Conservation (phyloP, 768 basidiomycete genomes). For the Collybia mongolica region DNA sequence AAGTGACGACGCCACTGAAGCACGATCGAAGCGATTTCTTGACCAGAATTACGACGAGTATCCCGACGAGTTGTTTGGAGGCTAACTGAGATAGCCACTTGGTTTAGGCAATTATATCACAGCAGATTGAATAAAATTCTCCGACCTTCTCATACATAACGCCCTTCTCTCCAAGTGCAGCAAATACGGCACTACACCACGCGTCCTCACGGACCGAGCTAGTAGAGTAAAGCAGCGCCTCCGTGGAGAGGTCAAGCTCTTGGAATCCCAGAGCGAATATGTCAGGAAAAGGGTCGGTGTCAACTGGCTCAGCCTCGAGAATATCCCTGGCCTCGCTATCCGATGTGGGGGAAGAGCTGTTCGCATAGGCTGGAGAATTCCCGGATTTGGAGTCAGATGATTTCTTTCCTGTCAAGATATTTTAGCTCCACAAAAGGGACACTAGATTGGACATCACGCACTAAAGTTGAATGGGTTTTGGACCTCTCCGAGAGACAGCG, state of each 20-base stretch:
- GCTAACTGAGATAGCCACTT: constrained; percentile 42
- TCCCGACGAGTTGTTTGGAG: constrained; percentile 82
- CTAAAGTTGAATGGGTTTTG: constrained; percentile 19
- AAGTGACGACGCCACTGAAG: constrained; percentile 52
- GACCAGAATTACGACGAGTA: constrained; percentile 70
- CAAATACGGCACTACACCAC: constrained; percentile 67
- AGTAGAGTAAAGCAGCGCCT: constrained; percentile 72
- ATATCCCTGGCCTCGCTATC: neutral
- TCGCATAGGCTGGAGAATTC: neutral
- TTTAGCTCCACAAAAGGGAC: neutral
- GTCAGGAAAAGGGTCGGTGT: constrained; percentile 51
- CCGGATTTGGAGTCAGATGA: no score
- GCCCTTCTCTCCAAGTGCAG: constrained; percentile 67
- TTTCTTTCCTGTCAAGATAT: neutral
- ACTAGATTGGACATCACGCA: neutral
- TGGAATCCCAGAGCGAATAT: constrained; percentile 77
- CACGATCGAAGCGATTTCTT: constrained; percentile 48
- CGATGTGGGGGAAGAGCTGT: neutral
- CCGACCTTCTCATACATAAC: constrained; percentile 65
- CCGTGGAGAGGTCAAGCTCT: constrained; percentile 76
- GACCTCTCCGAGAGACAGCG: constrained; percentile 31
- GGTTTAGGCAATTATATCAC: neutral
- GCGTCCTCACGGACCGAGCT: constrained; percentile 65
- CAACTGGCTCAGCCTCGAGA: constrained; percentile 12
- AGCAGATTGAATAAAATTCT: neutral